Conservation (phyloP, 306 rosid genomes). For the Begonia fuchsioides region DNA sequence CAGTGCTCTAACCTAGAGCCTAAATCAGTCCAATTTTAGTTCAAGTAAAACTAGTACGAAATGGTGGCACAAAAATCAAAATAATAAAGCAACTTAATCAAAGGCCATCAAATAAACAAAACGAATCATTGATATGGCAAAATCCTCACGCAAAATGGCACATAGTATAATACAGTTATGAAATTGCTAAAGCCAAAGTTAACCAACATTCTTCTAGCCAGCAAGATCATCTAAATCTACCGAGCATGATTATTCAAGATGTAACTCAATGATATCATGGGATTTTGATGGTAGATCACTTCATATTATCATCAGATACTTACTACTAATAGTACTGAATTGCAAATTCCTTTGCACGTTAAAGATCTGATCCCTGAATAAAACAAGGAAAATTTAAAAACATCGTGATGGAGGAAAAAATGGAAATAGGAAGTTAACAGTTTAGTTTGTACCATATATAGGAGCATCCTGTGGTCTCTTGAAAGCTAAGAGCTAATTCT, state of each 20-base stretch:
- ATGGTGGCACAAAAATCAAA: too few species aligned
- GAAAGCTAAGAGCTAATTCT: constrained; percentile 94
- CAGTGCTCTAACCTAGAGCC: too few species aligned
- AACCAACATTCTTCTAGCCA: too few species aligned
- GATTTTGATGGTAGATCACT: not conserved
- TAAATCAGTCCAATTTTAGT: too few species aligned
- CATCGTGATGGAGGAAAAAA: not conserved
- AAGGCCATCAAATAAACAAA: too few species aligned
- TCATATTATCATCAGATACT: constrained; percentile 20
- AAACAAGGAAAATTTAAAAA: constrained; percentile 6
- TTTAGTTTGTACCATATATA: constrained; percentile 57
- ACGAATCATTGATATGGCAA: too few species aligned
- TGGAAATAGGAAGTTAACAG: not conserved
- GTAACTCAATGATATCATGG: constrained; percentile 2
- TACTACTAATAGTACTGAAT: constrained; percentile 69
- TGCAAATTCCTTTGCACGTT: constrained; percentile 76
- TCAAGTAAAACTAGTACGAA: too few species aligned
- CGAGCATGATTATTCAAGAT: not conserved
- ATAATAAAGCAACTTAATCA: too few species aligned
- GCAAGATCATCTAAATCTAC: too few species aligned
- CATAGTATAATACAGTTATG: too few species aligned
- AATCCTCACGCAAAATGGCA: too few species aligned
- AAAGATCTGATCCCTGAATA: constrained; percentile 32
- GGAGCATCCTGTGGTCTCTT: constrained; percentile 80
- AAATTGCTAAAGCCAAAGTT: too few species aligned